Conservation (phyloP, 768 basidiomycete species). For the Mycena amicta region DNA sequence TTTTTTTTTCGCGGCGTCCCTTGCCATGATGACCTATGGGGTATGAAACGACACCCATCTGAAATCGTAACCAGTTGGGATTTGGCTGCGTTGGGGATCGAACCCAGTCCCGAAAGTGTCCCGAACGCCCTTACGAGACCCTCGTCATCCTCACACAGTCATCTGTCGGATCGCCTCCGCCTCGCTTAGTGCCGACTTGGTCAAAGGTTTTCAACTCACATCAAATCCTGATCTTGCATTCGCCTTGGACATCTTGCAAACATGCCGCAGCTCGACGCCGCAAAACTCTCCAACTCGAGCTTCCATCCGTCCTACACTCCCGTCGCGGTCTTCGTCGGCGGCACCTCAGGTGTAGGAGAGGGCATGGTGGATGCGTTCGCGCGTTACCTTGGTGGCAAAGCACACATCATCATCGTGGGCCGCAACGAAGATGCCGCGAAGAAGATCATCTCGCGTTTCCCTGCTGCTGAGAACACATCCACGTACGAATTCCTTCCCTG, state of each 20-base stretch:
- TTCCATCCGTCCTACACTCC: slow-evolving; percentile 7
- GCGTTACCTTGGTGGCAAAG: slow-evolving; percentile 34
- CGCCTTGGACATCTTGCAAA: background rate
- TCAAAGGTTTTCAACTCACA: background rate
- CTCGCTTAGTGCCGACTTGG: background rate
- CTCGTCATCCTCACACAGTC: background rate
- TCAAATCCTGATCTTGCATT: background rate
- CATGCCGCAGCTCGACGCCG: slow-evolving; percentile 19
- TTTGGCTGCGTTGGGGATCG: no score
- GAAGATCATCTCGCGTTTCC: slow-evolving; percentile 30
- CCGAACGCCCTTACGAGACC: no score
- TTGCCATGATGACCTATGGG: no score
- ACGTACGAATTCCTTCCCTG: slow-evolving; percentile 37
- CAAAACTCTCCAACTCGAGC: slow-evolving; percentile 18
- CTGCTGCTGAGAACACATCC: slow-evolving; percentile 12
- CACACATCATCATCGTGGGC: slow-evolving; percentile 39
- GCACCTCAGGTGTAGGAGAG: slow-evolving; percentile 22
- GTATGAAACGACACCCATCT: no score
- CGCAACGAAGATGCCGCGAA: slow-evolving; percentile 36
- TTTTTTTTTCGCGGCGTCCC: no score
- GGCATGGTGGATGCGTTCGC: slow-evolving; percentile 37
- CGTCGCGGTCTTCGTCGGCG: slow-evolving; percentile 19
- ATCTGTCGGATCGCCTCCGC: background rate
- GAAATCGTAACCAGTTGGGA: no score
- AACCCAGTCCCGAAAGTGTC: no score